Conservation (phyloP, 129 eudicot genomes). For the Lactuca sativa region DNA sequence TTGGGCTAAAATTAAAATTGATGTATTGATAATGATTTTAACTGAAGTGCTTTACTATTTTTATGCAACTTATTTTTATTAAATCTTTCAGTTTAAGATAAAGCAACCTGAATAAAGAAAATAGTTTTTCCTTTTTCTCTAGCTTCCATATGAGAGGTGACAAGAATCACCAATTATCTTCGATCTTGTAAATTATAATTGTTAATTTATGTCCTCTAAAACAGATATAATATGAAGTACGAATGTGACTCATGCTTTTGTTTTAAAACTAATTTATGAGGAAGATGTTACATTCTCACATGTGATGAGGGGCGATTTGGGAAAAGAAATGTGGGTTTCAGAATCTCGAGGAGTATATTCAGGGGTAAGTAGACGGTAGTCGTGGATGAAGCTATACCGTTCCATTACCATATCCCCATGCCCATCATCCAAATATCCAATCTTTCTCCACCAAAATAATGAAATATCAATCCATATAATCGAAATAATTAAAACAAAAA, state of each 20-base stretch:
- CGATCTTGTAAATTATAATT: too few relatives aligned
- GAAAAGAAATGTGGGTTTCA: neutral
- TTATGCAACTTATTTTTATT: neutral
- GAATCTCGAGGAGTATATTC: constrained; percentile 33
- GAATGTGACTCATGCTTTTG: neutral
- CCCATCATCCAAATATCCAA: constrained; percentile 17
- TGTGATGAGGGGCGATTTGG: neutral
- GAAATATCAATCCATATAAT: neutral
- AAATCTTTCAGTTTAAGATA: too few relatives aligned
- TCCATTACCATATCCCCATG: constrained; percentile 12
- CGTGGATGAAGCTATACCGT: constrained; percentile 35
- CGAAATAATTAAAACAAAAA: too few relatives aligned
- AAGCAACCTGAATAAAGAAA: too few relatives aligned
- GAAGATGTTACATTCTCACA: neutral
- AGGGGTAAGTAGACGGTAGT: neutral
- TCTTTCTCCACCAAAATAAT: constrained; percentile 18
- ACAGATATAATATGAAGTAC: neutral
- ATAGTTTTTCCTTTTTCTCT: too few relatives aligned
- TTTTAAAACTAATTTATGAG: neutral
- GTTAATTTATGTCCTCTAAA: neutral
- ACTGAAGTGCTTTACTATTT: neutral
- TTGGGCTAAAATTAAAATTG: too few relatives aligned
- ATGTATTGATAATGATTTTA: too few relatives aligned
- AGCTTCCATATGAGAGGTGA: neutral
- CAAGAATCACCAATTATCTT: neutral